These are phyloP conservation scores for Cladophialophora yegresii DNA, from an alignment of 2,329 filamentous ascomycete species.

Conservation along the genomic window DNA sequence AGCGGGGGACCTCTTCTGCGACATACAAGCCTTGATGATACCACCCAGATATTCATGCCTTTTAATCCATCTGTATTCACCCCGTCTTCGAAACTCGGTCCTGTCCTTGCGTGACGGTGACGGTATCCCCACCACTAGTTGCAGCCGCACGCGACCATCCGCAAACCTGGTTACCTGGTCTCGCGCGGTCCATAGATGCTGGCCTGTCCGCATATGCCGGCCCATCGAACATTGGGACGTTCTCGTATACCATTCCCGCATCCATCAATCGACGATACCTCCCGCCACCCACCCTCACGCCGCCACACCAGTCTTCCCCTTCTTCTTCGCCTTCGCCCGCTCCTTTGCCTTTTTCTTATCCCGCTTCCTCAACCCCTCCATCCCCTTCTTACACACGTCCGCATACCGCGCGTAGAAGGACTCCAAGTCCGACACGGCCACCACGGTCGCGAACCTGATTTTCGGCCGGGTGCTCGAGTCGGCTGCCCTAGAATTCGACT, in stretches of 20 bases:
- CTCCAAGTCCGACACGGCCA: conserved; percentile 73
- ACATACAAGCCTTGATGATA: conserved; percentile 1
- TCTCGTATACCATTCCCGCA: neutral
- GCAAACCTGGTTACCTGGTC: neutral
- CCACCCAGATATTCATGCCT: neutral
- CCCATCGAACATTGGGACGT: neutral
- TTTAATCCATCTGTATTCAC: neutral
- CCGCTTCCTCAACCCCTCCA: conserved; percentile 87
- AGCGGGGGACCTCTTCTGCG: neutral
- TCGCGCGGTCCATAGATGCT: neutral
- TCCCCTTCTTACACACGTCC: conserved; percentile 85
- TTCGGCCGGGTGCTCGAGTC: conserved; percentile 55
- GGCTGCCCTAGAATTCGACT: conserved; percentile 43
- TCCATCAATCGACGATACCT: neutral
- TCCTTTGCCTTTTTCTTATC: conserved; percentile 83
- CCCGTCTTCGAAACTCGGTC: neutral
- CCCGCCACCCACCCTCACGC: neutral
- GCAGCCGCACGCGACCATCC: neutral
- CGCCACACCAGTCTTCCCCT: conserved; percentile 49
- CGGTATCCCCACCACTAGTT: neutral
- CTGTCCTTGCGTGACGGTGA: neutral
- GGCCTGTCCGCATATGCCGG: neutral
- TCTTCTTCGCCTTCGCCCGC: conserved; percentile 71
- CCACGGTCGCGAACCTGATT: conserved; percentile 79
- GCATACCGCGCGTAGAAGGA: conserved; percentile 82